phyloP scores from a whole-genome alignment of 306 rosid genomes.

The Mimosa pudica region DNA sequence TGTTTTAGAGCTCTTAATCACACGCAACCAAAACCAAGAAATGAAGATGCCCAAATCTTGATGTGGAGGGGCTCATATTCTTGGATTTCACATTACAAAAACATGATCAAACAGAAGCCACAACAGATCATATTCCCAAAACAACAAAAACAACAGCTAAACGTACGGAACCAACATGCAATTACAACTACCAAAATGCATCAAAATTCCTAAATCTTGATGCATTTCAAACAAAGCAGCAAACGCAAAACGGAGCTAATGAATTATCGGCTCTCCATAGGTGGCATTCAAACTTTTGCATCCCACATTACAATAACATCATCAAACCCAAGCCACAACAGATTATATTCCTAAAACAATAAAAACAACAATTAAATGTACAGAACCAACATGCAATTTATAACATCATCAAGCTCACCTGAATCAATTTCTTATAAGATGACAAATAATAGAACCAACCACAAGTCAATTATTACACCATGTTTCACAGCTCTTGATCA shows the following conservation, averaged over 20 bases:
- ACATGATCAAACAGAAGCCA: no score
- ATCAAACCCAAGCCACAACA: not conserved
- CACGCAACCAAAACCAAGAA: not conserved
- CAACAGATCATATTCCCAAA: no score
- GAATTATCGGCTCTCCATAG: slow-evolving; percentile 2
- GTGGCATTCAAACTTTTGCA: not conserved
- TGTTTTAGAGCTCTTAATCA: not conserved
- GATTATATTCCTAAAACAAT: slow-evolving; percentile 2
- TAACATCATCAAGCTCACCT: no score
- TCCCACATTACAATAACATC: not conserved
- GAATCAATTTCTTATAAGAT: slow-evolving; percentile 75
- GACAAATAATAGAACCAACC: slow-evolving; percentile 32
- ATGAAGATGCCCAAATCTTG: slow-evolving; percentile 9
- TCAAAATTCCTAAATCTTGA: no score
- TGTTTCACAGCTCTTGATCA: not conserved
- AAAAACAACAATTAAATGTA: slow-evolving; percentile 23
- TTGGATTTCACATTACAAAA: no score
- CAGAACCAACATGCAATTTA: not conserved
- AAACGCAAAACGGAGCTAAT: not conserved
- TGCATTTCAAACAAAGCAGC: slow-evolving; percentile 25
- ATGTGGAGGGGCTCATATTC: not conserved
- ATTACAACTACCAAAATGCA: no score
- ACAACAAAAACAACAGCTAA: no score
- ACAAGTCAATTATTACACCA: slow-evolving; percentile 14
- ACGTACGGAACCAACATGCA: no score